Conservation (phyloP, 2,329 filamentous ascomycete species). For the Pseudogymnoascus verrucosus region DNA sequence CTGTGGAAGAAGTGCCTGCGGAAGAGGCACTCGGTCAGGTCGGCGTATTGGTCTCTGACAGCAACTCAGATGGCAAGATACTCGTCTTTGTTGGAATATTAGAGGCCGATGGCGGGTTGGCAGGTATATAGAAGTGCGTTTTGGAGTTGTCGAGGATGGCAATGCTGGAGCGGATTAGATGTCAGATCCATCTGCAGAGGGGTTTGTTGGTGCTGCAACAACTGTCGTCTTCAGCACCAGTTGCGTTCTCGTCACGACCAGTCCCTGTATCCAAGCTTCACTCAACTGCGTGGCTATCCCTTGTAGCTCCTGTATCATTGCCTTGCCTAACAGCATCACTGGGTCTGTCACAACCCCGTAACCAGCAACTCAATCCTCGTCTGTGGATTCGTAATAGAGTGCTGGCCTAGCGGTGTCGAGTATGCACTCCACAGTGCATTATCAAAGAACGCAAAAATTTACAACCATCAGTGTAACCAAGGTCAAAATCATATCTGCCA, state of each 20-base stretch:
- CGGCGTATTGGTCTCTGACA: background rate
- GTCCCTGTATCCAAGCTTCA: no score
- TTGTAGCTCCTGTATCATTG: no score
- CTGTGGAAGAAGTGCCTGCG: no score
- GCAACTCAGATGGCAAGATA: background rate
- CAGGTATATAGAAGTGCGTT: background rate
- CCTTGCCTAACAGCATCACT: no score
- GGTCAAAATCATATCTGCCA: background rate
- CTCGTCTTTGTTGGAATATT: background rate
- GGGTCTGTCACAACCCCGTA: no score
- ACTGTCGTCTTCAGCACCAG: background rate
- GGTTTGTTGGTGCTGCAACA: background rate
- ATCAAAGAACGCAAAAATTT: background rate
- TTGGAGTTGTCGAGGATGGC: background rate
- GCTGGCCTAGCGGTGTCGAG: background rate
- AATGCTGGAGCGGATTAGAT: background rate
- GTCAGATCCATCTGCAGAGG: background rate
- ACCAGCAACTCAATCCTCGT: background rate
- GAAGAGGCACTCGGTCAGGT: background rate
- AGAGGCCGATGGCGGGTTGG: background rate
- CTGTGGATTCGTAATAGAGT: background rate
- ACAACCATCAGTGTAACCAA: background rate
- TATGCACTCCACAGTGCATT: background rate
- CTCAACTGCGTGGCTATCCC: no score
- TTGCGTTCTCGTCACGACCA: background rate